Base-by-base conservation (phyloP, 441 rosid species). In the Euphorbia schlechtendalii region DNA sequence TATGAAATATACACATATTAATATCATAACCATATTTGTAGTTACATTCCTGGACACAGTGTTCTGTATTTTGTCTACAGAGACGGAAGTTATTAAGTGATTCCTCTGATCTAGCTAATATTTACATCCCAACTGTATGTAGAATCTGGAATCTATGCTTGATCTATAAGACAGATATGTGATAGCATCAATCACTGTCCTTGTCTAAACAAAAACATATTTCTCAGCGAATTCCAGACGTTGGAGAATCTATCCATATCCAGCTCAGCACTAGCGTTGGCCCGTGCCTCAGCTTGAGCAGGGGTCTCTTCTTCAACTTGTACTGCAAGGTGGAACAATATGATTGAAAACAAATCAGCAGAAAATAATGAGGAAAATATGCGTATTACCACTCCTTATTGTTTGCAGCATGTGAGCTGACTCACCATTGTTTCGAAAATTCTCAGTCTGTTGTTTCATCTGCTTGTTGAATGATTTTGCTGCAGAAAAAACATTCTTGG, bases 201-300 rank as follows among this genome's bases (percentile, higher is more conserved):
- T 5, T 41, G 30, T 63, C 58, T 57, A 70, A 59, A 40, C 77
- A 57, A 13, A 78, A 78, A 15, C 41, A 57, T 51, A 28, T 66
- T 54, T 43, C 70, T 58, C 59, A 69, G 48, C 64, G 73, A 48
- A 34, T 73, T 68, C 86, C 84, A 78, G 10, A 82, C 34, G 17
- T 46, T 28, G 1, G 73, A 71, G 67, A 82, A 68, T n/a, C 69
- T 79, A 57, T 74, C 84, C 81, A 49, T 70, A 76, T 72, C 59
- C 30, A 86, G 56, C 59, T 76, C 61, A 78, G 43, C 61, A 58
- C 68, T 76, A 48, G 85, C 89, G 22, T 65, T 66, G 32, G 63
- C 72, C 45, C 83, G 68, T 43, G 87, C 87, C 67, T 79, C 72
- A 0, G 85, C 81, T 73, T 86, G 89, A 53, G 84, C 86, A 8